A percentile compares a stretch with the other conserved stretches of the same genome.
These are phyloP conservation scores for Rhododendron ovatum DNA, from an alignment of 148 eudicot genomes.

Conservation along the genomic window DNA sequence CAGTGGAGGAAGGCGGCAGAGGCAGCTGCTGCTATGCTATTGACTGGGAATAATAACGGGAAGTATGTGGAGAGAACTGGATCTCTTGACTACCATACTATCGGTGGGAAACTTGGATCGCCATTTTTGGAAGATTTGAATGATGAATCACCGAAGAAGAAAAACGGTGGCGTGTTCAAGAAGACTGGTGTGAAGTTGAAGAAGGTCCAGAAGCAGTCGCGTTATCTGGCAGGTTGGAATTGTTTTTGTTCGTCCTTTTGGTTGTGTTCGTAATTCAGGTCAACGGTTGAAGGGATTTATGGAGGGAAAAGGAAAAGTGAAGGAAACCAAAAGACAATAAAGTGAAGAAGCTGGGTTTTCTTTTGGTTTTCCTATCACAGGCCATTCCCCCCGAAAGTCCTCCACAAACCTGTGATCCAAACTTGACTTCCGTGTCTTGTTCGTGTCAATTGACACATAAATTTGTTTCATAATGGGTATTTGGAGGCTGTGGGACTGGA, in stretches of 20 bases:
- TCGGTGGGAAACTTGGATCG: constrained; percentile 63
- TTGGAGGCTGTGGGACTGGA: not conserved
- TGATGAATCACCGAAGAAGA: constrained; percentile 70
- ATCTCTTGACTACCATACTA: constrained; percentile 53
- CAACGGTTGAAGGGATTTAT: not conserved
- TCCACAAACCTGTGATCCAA: not conserved
- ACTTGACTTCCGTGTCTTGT: not conserved
- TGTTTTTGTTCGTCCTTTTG: not conserved
- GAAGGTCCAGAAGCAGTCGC: constrained; percentile 57
- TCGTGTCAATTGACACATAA: not conserved
- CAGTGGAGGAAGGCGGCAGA: constrained; percentile 97
- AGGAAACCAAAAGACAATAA: not conserved
- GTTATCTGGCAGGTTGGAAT: constrained; percentile 5
- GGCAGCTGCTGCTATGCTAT: constrained; percentile 87
- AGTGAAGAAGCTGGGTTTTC: not conserved
- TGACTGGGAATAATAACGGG: constrained; percentile 47
- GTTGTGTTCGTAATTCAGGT: not conserved
- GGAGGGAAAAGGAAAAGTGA: not conserved
- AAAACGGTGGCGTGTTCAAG: constrained; percentile 68
- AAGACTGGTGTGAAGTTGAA: constrained; percentile 70
- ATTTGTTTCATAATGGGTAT: not conserved
- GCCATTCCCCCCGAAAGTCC: not conserved
- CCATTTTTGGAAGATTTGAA: constrained; percentile 66
- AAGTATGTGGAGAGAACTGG: constrained; percentile 56
- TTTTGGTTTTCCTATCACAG: not conserved